Evolutionary conservation across 306 rosid genomes (phyloP), one percentile per base, ranked within the genome.

Genomic region (Begonia fuchsioides): DNA sequence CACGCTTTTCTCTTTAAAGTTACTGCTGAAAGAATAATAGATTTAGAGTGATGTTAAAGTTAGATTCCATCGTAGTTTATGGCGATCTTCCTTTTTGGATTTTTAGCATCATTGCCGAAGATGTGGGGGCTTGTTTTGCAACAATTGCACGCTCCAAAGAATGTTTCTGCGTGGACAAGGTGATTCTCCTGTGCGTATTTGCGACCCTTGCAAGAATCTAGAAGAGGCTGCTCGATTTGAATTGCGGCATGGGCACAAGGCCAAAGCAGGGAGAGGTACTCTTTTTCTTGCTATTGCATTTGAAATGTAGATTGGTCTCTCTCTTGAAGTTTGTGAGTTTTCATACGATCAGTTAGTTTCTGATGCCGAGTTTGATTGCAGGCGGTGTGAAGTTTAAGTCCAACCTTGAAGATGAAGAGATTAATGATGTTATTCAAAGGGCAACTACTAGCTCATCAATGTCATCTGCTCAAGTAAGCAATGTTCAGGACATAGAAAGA

Each of bases 141-240:
- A 55, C 48, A 76, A 79, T 52, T 90, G 97, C 68, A 72, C 92
- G 44, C 93, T 70, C 54, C 84, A 75, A 51, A 79, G 95, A 72
- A 84, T 84, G 87, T 59, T 67, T 71, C 73, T 90, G 52, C 95
- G 95, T 2, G 97, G 97, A 43, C 97, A 90, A 74, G 97, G 97
- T 49, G 97, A 84, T 79, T 81, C 92, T 0, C 83, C 92, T 44
- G 97, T 90, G 38, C 93, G 97, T 14, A 75, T 84, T 12, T 90
- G 97, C 52, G 95, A 81, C 47, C 85, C 97, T 62, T 90, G 97
- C 68, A 90, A 84, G 67, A 90, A 70, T 65, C 75, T 85, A 49
- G 97, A 90, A 72, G 97, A 90, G 69, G 97, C 94, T 15, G 85
- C 87, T 20, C 83, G 97, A 44, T 76, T 79, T 48, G 95, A 84